phyloP scores from a whole-genome alignment of 768 basidiomycete species.

The Agaricus blazei region DNA sequence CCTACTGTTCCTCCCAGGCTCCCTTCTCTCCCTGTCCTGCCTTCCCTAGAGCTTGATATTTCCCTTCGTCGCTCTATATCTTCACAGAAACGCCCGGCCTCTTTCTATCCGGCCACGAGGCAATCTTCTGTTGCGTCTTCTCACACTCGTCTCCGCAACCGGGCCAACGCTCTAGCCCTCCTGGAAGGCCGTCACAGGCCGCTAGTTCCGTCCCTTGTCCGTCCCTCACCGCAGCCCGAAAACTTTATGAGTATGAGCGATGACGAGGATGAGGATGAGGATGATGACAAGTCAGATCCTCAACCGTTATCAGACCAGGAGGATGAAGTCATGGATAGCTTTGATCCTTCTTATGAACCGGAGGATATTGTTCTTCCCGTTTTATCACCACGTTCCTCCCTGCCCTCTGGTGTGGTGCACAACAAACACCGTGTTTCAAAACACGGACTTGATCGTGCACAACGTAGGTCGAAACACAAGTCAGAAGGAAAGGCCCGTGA shows the following conservation, averaged over 20 bases:
- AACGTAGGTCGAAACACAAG: slow-evolving; percentile 12
- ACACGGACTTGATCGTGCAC: background rate
- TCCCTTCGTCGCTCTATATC: slow-evolving; percentile 15
- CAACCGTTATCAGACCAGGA: slow-evolving; percentile 18
- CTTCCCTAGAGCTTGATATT: slow-evolving; percentile 21
- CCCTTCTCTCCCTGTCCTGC: slow-evolving; percentile 24
- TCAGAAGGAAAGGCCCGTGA: slow-evolving; percentile 27
- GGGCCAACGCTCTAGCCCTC: slow-evolving; percentile 56
- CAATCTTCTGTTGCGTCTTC: slow-evolving; percentile 38
- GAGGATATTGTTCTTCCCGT: slow-evolving; percentile 34
- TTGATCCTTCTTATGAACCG: slow-evolving; percentile 23
- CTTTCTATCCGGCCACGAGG: slow-evolving; percentile 8
- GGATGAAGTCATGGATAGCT: slow-evolving; percentile 16
- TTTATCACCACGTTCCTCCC: slow-evolving; percentile 10
- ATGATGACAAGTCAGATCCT: slow-evolving; percentile 37
- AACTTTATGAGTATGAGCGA: slow-evolving; percentile 71
- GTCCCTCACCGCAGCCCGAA: slow-evolving; percentile 14
- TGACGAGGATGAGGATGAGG: slow-evolving; percentile 60
- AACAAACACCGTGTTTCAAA: background rate
- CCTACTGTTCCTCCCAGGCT: slow-evolving; percentile 22
- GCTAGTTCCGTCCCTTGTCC: slow-evolving; percentile 9
- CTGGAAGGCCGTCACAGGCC: slow-evolving; percentile 49
- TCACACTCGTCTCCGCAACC: slow-evolving; percentile 39
- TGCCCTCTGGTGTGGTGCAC: slow-evolving; percentile 11
- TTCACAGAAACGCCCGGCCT: slow-evolving; percentile 16